phyloP scores from a whole-genome alignment of 495 filamentous ascomycete species.

The Aspergillus affinis region DNA sequence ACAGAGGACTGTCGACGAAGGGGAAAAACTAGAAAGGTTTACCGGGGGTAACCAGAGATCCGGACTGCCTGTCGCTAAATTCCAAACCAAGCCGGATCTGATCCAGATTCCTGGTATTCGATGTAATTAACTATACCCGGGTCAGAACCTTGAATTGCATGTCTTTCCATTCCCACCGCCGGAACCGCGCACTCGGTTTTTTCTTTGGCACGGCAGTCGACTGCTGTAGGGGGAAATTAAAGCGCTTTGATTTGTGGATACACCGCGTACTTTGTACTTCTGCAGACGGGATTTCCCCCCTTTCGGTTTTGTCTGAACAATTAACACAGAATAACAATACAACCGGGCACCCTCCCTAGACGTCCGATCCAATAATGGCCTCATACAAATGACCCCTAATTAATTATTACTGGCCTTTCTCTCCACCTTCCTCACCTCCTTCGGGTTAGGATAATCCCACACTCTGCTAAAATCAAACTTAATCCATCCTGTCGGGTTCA shows the following conservation, averaged over 20 bases:
- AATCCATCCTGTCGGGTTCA: conserved; percentile 47
- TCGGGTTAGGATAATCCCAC: neutral
- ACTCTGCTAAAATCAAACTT: conserved; percentile 45
- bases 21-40: neutral
- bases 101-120: neutral
- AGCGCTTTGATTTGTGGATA: neutral
- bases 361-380: neutral
- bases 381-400: neutral
- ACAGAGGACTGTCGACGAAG: no score
- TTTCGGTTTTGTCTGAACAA: no score
- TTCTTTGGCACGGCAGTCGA: no score
- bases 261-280: neutral
- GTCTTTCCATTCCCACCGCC: conserved; percentile 9
- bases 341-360: neutral
- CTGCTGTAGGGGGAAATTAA: neutral
- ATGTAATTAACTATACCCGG: neutral
- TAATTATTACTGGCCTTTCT: neutral
- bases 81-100: neutral
- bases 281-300: neutral
- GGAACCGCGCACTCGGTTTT: conserved; percentile 19
- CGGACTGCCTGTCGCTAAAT: no score
- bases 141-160: neutral
- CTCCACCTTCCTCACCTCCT: conserved; percentile 1
- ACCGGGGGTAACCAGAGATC: neutral
- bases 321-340: no score